These are phyloP conservation scores for Entomortierella chlamydospora DNA, from an alignment of 192 early-diverging fungal genomes.

Conservation along the genomic window DNA sequence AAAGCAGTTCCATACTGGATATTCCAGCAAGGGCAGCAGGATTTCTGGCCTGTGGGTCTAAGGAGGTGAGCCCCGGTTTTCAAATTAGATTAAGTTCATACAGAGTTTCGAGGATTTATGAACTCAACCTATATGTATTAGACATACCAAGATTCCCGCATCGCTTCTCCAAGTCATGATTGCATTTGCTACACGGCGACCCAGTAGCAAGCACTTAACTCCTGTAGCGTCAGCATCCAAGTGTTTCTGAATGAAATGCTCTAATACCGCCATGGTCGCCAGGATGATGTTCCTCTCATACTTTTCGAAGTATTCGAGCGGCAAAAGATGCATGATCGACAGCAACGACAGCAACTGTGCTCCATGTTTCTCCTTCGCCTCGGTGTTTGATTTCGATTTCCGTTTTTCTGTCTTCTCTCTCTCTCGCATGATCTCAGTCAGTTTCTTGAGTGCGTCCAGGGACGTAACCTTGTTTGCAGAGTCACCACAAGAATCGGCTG, in stretches of 20 bases:
- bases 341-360: constrained; percentile 17
- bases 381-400: neutral
- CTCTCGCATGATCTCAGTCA: constrained; percentile 9
- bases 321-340: constrained; percentile 60
- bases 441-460: constrained; percentile 28
- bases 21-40: constrained; percentile 16
- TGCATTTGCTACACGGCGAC: constrained; percentile 49
- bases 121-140: neutral
- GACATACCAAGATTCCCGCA: constrained; percentile 57
- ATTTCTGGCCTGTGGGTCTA: constrained; percentile 27
- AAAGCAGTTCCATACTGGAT: constrained; percentile 32
- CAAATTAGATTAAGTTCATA: too few species aligned
- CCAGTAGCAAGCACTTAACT: constrained; percentile 38
- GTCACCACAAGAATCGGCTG: neutral
- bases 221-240: constrained; percentile 14
- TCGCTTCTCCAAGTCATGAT: constrained; percentile 48
- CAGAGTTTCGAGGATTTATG: too few species aligned
- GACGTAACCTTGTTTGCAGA: constrained; percentile 8
- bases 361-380: neutral
- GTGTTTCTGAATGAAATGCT: constrained; percentile 23
- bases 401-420: neutral
- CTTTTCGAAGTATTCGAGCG: constrained; percentile 62
- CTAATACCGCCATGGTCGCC: constrained; percentile 39
- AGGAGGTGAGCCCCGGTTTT: neutral
- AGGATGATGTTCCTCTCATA: constrained; percentile 55